Evolutionary conservation across 164 flowering plant genomes (phyloP).

Genomic region (Vitis vinifera): DNA sequence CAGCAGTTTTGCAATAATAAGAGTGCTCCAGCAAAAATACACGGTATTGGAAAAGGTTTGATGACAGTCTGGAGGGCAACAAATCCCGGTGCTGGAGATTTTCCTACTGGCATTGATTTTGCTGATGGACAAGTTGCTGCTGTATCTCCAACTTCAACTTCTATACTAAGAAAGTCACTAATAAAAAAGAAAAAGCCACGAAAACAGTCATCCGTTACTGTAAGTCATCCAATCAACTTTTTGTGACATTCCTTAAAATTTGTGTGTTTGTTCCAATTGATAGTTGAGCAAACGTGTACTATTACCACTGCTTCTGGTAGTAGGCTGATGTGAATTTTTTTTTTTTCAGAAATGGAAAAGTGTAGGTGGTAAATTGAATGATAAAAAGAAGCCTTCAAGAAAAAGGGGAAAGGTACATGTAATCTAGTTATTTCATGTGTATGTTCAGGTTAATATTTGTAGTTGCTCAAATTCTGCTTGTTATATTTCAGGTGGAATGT

Average conservation of each 20-base stretch:
- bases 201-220: slow-evolving; percentile 33
- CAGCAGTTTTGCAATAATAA: slow-evolving; percentile 17
- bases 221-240: slow-evolving; percentile 17
- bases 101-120: slow-evolving; percentile 38
- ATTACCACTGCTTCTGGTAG: not conserved
- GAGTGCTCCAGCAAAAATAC: slow-evolving; percentile 38
- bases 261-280: not conserved
- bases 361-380: slow-evolving; percentile 30
- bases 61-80: slow-evolving; percentile 68
- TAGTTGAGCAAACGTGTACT: not conserved
- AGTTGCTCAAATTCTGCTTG: not conserved
- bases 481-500: slow-evolving; percentile 38
- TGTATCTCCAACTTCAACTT: slow-evolving; percentile 11
- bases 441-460: slow-evolving; percentile 1
- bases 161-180: slow-evolving; percentile 15
- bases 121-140: slow-evolving; percentile 13
- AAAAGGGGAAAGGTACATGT: slow-evolving; percentile 55
- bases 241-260: not conserved
- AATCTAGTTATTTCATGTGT: slow-evolving; percentile 2
- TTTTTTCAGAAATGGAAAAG: slow-evolving; percentile 42
- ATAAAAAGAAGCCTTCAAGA: slow-evolving; percentile 47
- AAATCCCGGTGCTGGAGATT: slow-evolving; percentile 44
- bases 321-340: no score
- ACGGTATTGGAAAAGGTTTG: slow-evolving; percentile 84
- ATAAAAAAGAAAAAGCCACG: slow-evolving; percentile 21